These are phyloP conservation scores for Harrya chromipes DNA, from an alignment of 768 basidiomycete genomes.

Conservation along the genomic window DNA sequence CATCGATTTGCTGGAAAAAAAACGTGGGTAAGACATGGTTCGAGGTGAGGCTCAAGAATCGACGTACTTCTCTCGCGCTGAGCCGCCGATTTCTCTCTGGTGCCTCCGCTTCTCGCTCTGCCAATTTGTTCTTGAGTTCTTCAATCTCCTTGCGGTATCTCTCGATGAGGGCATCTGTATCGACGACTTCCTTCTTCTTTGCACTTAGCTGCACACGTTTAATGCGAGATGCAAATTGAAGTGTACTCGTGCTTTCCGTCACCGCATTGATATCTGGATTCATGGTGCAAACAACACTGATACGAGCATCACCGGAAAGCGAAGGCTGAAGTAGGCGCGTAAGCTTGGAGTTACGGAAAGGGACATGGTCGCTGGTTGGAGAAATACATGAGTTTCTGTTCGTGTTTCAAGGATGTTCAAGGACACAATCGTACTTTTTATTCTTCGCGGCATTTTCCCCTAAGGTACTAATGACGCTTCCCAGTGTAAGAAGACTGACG, in stretches of 20 bases:
- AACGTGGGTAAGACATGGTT: not conserved
- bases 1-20: slow-evolving; percentile 69
- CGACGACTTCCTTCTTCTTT: slow-evolving; percentile 90
- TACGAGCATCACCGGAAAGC: slow-evolving; percentile 90
- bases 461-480: slow-evolving; percentile 87
- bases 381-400: not conserved
- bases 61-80: slow-evolving; percentile 44
- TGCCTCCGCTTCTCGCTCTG: slow-evolving; percentile 67
- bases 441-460: slow-evolving; percentile 82
- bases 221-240: slow-evolving; percentile 88
- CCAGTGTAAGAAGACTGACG: slow-evolving; percentile 81
- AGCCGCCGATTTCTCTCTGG: slow-evolving; percentile 40
- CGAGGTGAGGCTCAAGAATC: not conserved
- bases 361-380: slow-evolving; percentile 72
- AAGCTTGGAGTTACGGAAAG: slow-evolving; percentile 93
- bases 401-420: not conserved
- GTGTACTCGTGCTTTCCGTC: slow-evolving; percentile 81
- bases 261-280: slow-evolving; percentile 81
- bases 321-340: slow-evolving; percentile 95
- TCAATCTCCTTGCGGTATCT: slow-evolving; percentile 95
- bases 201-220: slow-evolving; percentile 88
- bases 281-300: slow-evolving; percentile 94
- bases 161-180: slow-evolving; percentile 91
- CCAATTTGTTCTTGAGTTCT: slow-evolving; percentile 71
- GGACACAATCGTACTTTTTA: slow-evolving; percentile 48